Base-by-base conservation (phyloP, 306 rosid genomes). In the Prosopis cineraria region DNA sequence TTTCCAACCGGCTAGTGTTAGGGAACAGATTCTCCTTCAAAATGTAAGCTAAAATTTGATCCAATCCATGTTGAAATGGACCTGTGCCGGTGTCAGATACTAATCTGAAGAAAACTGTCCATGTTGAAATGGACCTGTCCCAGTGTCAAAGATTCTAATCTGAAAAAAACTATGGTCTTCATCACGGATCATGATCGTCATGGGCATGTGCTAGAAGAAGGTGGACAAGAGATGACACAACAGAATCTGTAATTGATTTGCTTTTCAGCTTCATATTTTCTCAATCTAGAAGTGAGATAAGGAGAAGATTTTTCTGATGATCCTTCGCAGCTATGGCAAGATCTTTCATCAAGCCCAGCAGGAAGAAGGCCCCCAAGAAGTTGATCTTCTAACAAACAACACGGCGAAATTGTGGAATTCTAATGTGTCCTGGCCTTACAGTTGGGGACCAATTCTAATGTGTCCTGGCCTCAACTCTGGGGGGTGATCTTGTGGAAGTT, bases 211-310 rank as follows among this genome's bases (percentile, higher is more conserved):
- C 63, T 22, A 87, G 84, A 81, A 84, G 88, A 59, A 87, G 86
- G 81, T 84, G 84, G 53, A 87, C 73, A 79, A 29, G 79, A 68
- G 88, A 31, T 55, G 81, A 72, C 36, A 12, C 62, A 34, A 12
- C 13, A 13, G 62, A 73, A 77, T 80, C 71, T 68, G 82, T 10
- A 36, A 63, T 41, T 50, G 83, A 72, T 36, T 73, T 80, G 19
- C 77, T 72, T 75, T 87, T 91, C 72, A 52, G 89, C 88, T 82
- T 91, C 96, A 27, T 91, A 91, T 34, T 84, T 89, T 84, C 96
- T 68, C 63, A 91, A 77, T 77, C 82, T 89, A 34, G 90, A 85
- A 43, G 82, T 63, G 53, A 91, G 93, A 81, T 87, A 85, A 66
- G 88, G 64, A 62, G 93, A 85, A 14, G 91, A 91, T 41, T 85